Conservation (phyloP, 2,329 filamentous ascomycete species). For the Fusarium bulbicola region DNA sequence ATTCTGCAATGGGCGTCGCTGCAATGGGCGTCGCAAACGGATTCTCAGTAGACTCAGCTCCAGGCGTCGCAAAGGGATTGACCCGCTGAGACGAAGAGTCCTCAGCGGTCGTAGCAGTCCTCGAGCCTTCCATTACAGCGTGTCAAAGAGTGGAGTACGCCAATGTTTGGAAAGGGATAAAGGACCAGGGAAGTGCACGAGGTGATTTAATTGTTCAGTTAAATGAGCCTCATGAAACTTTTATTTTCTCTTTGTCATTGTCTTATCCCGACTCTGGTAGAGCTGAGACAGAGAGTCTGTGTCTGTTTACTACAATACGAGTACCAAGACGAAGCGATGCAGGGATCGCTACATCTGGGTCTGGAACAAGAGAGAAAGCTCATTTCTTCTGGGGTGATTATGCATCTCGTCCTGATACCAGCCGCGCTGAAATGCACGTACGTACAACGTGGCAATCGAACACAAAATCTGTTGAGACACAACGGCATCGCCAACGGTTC, state of each 20-base stretch:
- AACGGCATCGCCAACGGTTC: neutral
- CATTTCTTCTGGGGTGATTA: conserved; percentile 12
- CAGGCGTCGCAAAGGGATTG: conserved; percentile 25
- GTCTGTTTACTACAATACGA: neutral
- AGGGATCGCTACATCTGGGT: neutral
- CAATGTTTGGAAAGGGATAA: conserved; percentile 17
- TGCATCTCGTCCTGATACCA: conserved; percentile 10
- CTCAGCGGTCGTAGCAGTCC: conserved; percentile 17
- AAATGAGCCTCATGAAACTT: conserved; percentile 4
- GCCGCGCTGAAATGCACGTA: conserved; percentile 11
- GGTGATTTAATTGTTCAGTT: neutral
- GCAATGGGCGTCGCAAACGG: conserved; percentile 33
- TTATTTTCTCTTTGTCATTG: neutral
- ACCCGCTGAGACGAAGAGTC: conserved; percentile 6
- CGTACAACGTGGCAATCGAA: conserved; percentile 5
- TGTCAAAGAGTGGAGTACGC: conserved; percentile 7
- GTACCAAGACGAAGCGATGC: neutral
- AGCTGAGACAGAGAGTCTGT: neutral
- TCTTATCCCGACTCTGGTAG: neutral
- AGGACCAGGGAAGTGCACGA: conserved; percentile 6
- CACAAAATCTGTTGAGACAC: neutral
- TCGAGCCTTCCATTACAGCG: conserved; percentile 30
- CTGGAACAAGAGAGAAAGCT: neutral
- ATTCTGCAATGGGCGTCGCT: conserved; percentile 32
- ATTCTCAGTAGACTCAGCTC: conserved; percentile 28